phyloP scores from a whole-genome alignment of 371 early-diverging fungal species.

The Mortierella polycephala region DNA sequence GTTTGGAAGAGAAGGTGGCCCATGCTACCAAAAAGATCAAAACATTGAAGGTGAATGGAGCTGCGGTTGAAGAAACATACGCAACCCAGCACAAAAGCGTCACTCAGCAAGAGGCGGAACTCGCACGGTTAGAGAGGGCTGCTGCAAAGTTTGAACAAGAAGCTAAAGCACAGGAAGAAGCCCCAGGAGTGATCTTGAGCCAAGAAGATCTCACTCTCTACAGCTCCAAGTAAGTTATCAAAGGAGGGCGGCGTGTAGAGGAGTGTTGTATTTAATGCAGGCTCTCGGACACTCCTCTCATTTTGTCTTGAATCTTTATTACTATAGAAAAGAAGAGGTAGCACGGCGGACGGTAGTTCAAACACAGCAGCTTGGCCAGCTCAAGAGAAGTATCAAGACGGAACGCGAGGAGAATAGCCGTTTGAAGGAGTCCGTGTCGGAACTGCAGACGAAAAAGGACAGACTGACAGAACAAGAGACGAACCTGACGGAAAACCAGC shows the following conservation, averaged over 20 bases:
- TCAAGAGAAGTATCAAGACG: slow-evolving; percentile 75
- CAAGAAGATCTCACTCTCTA: slow-evolving; percentile 24
- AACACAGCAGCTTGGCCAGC: slow-evolving; percentile 71
- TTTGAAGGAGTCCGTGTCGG: slow-evolving; percentile 66
- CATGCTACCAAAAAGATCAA: slow-evolving; percentile 75
- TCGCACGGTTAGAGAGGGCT: slow-evolving; percentile 55
- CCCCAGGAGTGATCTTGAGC: slow-evolving; percentile 27
- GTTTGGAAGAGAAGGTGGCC: slow-evolving; percentile 76
- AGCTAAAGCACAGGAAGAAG: slow-evolving; percentile 56
- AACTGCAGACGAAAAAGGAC: slow-evolving; percentile 60
- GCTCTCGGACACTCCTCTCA: not conserved
- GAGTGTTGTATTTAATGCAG: not conserved
- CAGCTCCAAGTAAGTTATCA: slow-evolving; percentile 28
- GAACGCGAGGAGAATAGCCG: slow-evolving; percentile 70
- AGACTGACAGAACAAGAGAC: slow-evolving; percentile 64
- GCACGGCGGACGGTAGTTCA: slow-evolving; percentile 71
- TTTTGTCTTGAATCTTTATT: not conserved
- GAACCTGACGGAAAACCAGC: slow-evolving; percentile 39
- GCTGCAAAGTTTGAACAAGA: slow-evolving; percentile 59
- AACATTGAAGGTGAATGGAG: slow-evolving; percentile 66
- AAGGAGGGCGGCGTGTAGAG: slow-evolving; percentile 26
- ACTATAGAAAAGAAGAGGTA: slow-evolving; percentile 75
- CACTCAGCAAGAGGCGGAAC: slow-evolving; percentile 32
- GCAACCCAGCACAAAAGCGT: slow-evolving; percentile 62
- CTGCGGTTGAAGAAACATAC: slow-evolving; percentile 66